These are phyloP conservation scores for Phytophthora macrochlamydospora DNA, from an alignment of 352 stramenopile species.

Conservation along the genomic window DNA sequence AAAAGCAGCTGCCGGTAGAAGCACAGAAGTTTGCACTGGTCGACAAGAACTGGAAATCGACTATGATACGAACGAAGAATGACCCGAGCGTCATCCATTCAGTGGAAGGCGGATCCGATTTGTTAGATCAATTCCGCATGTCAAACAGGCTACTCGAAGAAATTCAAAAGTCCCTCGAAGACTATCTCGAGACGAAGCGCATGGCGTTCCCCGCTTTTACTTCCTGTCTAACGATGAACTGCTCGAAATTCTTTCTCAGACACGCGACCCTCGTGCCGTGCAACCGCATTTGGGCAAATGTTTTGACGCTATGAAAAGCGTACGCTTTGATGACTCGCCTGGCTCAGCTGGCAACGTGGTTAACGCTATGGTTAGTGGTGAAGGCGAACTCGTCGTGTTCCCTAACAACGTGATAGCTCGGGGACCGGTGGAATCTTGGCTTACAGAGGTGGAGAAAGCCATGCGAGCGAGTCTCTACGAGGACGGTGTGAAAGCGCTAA, in stretches of 20 bases:
- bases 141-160: slow-evolving; percentile 89
- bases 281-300: slow-evolving; percentile 92
- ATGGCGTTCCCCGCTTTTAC: slow-evolving; percentile 94
- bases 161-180: slow-evolving; percentile 92
- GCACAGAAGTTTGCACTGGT: slow-evolving; percentile 86
- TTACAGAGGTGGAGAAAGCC: slow-evolving; percentile 87
- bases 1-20: slow-evolving; percentile 87
- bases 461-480: slow-evolving; percentile 90
- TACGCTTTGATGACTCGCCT: slow-evolving; percentile 76
- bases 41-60: slow-evolving; percentile 87
- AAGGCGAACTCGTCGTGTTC: slow-evolving; percentile 88
- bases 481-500: slow-evolving; percentile 82
- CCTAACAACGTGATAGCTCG: slow-evolving; percentile 75
- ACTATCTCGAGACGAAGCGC: slow-evolving; percentile 93
- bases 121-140: slow-evolving; percentile 85
- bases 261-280: slow-evolving; percentile 86
- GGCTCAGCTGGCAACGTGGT: slow-evolving; percentile 56
- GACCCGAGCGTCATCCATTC: slow-evolving; percentile 81
- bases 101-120: slow-evolving; percentile 70
- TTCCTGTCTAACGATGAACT: slow-evolving; percentile 94
- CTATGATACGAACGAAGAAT: slow-evolving; percentile 80
- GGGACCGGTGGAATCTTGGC: slow-evolving; percentile 88
- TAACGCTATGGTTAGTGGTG: slow-evolving; percentile 84
- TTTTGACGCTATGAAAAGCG: slow-evolving; percentile 93
- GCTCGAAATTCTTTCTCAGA: slow-evolving; percentile 92